These are phyloP conservation scores for Platanus orientalis DNA, from an alignment of 164 flowering plant genomes.

Conservation along the genomic window DNA sequence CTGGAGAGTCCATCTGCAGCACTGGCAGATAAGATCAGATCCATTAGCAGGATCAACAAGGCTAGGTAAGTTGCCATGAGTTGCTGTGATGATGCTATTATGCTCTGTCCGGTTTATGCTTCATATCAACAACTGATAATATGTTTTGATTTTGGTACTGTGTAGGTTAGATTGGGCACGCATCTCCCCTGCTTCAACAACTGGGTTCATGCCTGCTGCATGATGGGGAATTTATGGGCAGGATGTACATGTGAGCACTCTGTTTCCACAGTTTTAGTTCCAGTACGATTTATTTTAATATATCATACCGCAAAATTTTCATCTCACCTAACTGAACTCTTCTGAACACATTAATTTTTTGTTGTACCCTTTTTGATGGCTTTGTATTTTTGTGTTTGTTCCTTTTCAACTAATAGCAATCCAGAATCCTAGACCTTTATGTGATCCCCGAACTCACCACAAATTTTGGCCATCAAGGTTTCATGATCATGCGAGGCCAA, in stretches of 20 bases:
- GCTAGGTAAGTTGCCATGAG: slow-evolving; percentile 16
- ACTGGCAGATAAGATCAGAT: slow-evolving; percentile 19
- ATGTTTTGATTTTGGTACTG: slow-evolving; percentile 6
- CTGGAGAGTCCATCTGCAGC: slow-evolving; percentile 6
- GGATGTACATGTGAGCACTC: not conserved
- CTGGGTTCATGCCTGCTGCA: slow-evolving; percentile 28
- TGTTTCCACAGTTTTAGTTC: not conserved
- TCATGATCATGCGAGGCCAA: too few relatives aligned
- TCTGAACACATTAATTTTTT: too few relatives aligned
- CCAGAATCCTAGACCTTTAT: too few relatives aligned
- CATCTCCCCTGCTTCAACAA: slow-evolving; percentile 35
- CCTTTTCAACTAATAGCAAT: too few relatives aligned
- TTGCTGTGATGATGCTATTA: not conserved
- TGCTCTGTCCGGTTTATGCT: slow-evolving; percentile 1
- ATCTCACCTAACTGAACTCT: too few relatives aligned
- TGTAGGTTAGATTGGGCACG: slow-evolving; percentile 32
- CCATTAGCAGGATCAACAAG: slow-evolving; percentile 16
- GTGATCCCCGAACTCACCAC: too few relatives aligned
- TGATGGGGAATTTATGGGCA: slow-evolving; percentile 12
- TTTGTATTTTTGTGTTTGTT: too few relatives aligned
- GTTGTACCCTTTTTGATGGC: too few relatives aligned
- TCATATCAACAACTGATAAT: slow-evolving; percentile 1
- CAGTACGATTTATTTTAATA: not conserved
- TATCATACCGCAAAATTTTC: too few relatives aligned
- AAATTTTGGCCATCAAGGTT: too few relatives aligned